These are phyloP conservation scores for Pseudopyrenochaeta lycopersici DNA, from an alignment of 2,329 filamentous ascomycete species.

Conservation along the genomic window DNA sequence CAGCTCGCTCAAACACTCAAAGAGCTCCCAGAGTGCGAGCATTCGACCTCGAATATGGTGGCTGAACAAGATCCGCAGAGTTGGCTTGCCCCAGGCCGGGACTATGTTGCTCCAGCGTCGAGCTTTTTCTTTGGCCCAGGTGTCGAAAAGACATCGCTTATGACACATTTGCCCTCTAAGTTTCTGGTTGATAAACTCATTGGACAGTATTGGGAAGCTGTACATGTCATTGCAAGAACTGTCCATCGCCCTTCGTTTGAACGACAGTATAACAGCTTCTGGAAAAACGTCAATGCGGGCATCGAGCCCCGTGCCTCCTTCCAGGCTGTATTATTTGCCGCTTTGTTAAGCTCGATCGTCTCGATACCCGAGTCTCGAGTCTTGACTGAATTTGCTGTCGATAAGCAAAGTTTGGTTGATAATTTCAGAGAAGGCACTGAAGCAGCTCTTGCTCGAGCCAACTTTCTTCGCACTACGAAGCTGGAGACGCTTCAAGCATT, in stretches of 20 bases:
- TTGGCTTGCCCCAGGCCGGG: conserved; percentile 70
- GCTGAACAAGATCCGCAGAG: conserved; percentile 31
- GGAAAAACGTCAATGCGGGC: conserved; percentile 67
- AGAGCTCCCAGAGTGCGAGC: conserved; percentile 31
- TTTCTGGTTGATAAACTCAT: conserved; percentile 69
- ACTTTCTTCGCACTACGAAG: conserved; percentile 75
- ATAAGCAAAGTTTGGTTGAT: conserved; percentile 67
- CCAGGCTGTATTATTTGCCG: conserved; percentile 74
- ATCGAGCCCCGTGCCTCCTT: conserved; percentile 70
- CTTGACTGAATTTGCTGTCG: conserved; percentile 62
- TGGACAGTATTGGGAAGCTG: conserved; percentile 72
- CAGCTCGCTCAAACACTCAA: conserved; percentile 44
- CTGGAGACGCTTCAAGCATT: conserved; percentile 80
- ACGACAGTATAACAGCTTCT: conserved; percentile 70
- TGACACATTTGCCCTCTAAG: conserved; percentile 69
- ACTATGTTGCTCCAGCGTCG: conserved; percentile 74
- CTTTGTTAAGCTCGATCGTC: conserved; percentile 73
- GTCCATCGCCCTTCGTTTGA: conserved; percentile 75
- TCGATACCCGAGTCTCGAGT: conserved; percentile 68
- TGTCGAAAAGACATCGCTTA: conserved; percentile 57
- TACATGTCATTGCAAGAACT: conserved; percentile 73
- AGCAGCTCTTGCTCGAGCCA: conserved; percentile 71
- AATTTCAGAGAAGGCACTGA: conserved; percentile 68
- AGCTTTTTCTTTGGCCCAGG: conserved; percentile 70
- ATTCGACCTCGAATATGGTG: conserved; percentile 15